Conservation (phyloP, 31 red algal species). For the Odonthalia washingtoniensis region DNA sequence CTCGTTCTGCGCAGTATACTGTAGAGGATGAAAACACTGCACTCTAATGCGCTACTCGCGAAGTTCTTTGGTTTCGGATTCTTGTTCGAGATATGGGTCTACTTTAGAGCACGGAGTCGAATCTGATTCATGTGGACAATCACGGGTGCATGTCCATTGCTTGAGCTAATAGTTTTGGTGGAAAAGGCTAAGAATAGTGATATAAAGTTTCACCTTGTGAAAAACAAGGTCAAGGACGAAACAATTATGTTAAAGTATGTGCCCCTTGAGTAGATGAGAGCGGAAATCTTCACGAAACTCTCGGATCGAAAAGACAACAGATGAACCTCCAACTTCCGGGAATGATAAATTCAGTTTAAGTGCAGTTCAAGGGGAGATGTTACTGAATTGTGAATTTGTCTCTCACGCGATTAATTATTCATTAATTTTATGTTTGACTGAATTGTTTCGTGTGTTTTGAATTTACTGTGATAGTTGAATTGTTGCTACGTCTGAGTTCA, state of each 20-base stretch:
- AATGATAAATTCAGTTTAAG: not conserved
- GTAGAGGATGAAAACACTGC: constrained; percentile 50
- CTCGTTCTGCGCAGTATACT: constrained; percentile 32
- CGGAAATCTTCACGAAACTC: constrained; percentile 20
- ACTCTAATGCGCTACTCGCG: constrained; percentile 21
- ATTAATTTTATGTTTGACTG: no score
- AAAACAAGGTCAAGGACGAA: constrained; percentile 8
- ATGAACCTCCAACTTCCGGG: not conserved
- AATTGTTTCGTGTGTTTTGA: no score
- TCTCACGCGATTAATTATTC: no score
- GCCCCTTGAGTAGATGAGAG: not conserved
- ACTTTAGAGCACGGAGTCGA: not conserved
- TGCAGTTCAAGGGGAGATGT: constrained; percentile 6
- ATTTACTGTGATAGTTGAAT: no score
- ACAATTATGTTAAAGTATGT: not conserved
- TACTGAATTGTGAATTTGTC: no score
- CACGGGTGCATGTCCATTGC: not conserved
- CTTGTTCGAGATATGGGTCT: not conserved
- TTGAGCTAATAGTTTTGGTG: not conserved
- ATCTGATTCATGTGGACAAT: constrained; percentile 9
- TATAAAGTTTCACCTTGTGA: constrained; percentile 34
- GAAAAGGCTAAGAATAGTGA: constrained; percentile 38
- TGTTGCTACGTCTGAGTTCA: no score
- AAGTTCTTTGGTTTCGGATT: constrained; percentile 39
- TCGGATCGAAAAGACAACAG: not conserved